Evolutionary conservation across 2,329 filamentous ascomycete genomes (phyloP).

Genomic region (Colletotrichum sp.): DNA sequence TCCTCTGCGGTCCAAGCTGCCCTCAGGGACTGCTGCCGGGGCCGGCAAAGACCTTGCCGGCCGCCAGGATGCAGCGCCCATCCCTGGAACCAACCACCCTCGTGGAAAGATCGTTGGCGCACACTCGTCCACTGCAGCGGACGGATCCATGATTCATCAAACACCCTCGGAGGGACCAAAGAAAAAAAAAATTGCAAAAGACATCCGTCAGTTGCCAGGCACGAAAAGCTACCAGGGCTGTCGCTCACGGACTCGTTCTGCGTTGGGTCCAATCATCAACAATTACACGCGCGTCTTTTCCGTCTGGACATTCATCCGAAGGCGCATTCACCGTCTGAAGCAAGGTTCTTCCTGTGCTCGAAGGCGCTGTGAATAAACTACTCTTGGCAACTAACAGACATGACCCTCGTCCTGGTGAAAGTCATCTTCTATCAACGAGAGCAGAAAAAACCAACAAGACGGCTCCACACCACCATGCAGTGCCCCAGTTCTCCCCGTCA

Average conservation of each 20-base stretch:
- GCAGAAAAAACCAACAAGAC: not conserved
- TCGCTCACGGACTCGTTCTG: not conserved
- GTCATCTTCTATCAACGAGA: not conserved
- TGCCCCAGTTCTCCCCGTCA: slow-evolving; percentile 9
- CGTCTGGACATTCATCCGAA: not conserved
- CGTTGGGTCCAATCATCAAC: not conserved
- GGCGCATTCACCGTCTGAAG: not conserved
- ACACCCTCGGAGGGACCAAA: not conserved
- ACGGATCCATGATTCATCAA: slow-evolving; percentile 16
- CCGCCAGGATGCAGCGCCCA: slow-evolving; percentile 2
- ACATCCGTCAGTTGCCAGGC: not conserved
- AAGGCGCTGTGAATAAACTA: slow-evolving; percentile 7
- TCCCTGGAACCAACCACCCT: slow-evolving; percentile 6
- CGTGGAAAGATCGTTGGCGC: slow-evolving; percentile 17
- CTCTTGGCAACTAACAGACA: slow-evolving; percentile 6
- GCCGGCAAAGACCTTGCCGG: slow-evolving; percentile 3
- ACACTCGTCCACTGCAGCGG: not conserved
- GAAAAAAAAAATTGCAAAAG: not conserved
- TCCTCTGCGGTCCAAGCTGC: slow-evolving; percentile 3
- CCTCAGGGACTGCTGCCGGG: not conserved
- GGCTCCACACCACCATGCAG: not conserved
- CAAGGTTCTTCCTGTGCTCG: not conserved
- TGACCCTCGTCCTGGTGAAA: slow-evolving; percentile 1
- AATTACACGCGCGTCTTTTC: not conserved
- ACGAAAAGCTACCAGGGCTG: not conserved